Evolutionary conservation across 108 stramenopile species (phyloP).

Genomic region (Discostella pseudostelligera): DNA sequence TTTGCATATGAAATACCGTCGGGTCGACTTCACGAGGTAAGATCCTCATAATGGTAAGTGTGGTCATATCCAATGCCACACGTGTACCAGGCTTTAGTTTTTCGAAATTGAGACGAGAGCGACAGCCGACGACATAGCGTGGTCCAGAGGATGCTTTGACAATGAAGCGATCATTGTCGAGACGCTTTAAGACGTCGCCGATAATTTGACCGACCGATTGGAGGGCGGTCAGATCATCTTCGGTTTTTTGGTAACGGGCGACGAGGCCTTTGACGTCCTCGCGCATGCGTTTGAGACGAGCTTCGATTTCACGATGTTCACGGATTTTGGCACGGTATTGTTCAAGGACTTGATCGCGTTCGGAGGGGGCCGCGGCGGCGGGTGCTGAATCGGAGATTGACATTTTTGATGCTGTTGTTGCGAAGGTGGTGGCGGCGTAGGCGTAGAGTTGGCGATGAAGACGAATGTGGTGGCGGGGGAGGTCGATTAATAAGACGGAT

Average conservation of each 20-base stretch:
- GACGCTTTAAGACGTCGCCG: conserved; percentile 95
- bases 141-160: conserved; percentile 97
- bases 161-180: conserved; percentile 96
- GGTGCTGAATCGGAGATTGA: conserved; percentile 27
- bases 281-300: conserved; percentile 89
- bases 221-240: conserved; percentile 93
- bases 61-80: conserved; percentile 98
- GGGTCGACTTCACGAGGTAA: conserved; percentile 98
- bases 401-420: neutral
- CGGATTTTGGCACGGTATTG: conserved; percentile 91
- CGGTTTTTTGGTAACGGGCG: conserved; percentile 93
- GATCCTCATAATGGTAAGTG: conserved; percentile 98
- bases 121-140: conserved; percentile 96
- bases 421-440: neutral
- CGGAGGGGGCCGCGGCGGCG: conserved; percentile 34
- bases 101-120: conserved; percentile 86
- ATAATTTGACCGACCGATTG: conserved; percentile 97
- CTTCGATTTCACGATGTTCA: conserved; percentile 91
- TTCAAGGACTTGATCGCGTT: conserved; percentile 88
- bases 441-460: no score
- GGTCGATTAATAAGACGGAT: no score
- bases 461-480: no score
- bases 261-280: conserved; percentile 84
- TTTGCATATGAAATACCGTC: conserved; percentile 98
- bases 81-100: conserved; percentile 95